A percentile compares a stretch with the other conserved stretches of the same genome.
These are phyloP conservation scores for Bacterosira constricta DNA, from an alignment of 108 stramenopile species.

Conservation along the genomic window DNA sequence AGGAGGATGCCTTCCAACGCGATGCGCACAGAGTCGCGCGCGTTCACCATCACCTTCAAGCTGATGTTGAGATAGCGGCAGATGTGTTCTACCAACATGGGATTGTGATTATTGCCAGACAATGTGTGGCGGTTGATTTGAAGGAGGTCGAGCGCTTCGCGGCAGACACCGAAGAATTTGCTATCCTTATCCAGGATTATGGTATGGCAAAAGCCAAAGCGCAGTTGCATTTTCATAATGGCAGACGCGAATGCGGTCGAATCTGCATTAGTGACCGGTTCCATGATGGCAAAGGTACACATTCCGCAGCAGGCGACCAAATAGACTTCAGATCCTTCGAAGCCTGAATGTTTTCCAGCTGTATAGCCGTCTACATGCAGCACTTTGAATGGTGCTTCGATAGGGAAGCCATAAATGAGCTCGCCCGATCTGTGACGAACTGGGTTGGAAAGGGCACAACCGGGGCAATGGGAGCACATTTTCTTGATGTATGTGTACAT, in stretches of 20 bases:
- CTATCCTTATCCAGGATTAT: no score
- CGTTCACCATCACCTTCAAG: neutral
- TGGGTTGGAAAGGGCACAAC: neutral
- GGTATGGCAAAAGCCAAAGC: conserved; percentile 13
- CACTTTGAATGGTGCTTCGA: conserved; percentile 7
- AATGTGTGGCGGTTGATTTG: conserved; percentile 11
- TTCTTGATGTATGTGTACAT: neutral
- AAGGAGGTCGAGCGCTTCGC: conserved; percentile 1
- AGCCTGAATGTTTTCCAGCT: conserved; percentile 12
- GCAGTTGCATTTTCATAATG: conserved; percentile 17
- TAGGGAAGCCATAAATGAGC: neutral
- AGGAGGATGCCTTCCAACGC: no score
- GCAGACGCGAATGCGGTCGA: neutral
- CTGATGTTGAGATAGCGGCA: conserved; percentile 26
- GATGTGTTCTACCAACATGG: conserved; percentile 28
- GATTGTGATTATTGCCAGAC: conserved; percentile 29
- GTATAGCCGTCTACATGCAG: conserved; percentile 11
- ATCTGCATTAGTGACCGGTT: neutral
- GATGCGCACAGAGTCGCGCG: neutral
- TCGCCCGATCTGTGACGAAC: neutral
- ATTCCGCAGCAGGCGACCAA: conserved; percentile 2
- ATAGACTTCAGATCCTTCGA: neutral
- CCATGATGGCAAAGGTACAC: conserved; percentile 4
- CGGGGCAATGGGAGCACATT: neutral
- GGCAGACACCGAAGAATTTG: neutral